These are phyloP conservation scores for Xylaria sp. DNA, from an alignment of 2,329 filamentous ascomycete genomes.

Conservation along the genomic window DNA sequence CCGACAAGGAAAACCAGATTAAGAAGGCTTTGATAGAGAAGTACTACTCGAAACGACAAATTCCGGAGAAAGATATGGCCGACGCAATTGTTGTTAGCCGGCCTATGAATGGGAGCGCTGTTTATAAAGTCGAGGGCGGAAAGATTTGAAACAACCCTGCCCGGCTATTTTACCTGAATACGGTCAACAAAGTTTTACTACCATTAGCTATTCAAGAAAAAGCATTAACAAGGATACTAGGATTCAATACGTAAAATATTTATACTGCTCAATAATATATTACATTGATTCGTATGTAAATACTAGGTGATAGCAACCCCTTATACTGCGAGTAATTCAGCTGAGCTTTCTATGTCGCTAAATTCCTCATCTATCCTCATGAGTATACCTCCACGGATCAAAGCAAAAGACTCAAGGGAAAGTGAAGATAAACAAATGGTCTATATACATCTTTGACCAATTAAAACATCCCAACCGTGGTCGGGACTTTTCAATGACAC, in stretches of 20 bases:
- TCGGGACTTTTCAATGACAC: background rate
- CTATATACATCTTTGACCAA: constrained; percentile 5
- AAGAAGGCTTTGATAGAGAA: constrained; percentile 80
- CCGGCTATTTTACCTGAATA: background rate
- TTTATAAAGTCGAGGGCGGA: constrained; percentile 54
- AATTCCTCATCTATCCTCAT: background rate
- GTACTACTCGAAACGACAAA: constrained; percentile 78
- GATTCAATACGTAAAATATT: background rate
- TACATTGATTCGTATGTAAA: background rate
- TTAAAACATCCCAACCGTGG: constrained; percentile 4
- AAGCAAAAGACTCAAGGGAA: background rate
- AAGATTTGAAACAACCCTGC: constrained; percentile 42
- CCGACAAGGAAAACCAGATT: constrained; percentile 81
- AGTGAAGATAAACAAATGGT: constrained; percentile 7
- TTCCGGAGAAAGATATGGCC: constrained; percentile 76
- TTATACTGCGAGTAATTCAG: background rate
- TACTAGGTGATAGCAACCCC: background rate
- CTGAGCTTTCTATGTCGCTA: background rate
- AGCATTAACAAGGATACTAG: background rate
- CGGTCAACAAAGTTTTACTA: background rate
- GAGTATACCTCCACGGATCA: background rate
- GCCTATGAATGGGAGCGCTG: constrained; percentile 78
- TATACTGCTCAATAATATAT: background rate
- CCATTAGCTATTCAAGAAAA: background rate
- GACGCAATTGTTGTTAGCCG: constrained; percentile 89